Evolutionary conservation across 257 asterid species (phyloP), one percentile per base, ranked within the genome.

Genomic region (Ocimum tenuiflorum): DNA sequence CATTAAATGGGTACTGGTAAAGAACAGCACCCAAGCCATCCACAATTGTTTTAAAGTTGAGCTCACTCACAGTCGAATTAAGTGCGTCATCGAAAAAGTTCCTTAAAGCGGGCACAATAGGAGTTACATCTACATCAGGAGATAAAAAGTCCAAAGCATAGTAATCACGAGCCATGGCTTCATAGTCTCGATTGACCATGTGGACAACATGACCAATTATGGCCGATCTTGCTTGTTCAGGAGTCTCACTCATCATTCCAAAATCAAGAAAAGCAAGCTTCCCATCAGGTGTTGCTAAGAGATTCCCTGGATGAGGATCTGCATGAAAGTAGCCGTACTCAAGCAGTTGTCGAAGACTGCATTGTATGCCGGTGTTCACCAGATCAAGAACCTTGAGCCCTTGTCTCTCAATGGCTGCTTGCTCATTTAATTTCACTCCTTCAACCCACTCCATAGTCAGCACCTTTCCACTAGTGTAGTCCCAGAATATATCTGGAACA

Each of bases 191-290:
- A 77, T 94, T 94, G 75, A 94, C 99, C 88, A 94, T 77, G 89
- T 94, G 97, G 23, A 90, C 99, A 71, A 94, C 97, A 79, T 94
- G 99, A 57, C 99, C 99, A 67, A 94, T 94, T 65, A 90, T 88
- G 49, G 99, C 96, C 59, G 87, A 86, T 70, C 99, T 86, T 67
- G 99, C 99, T 74, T 80, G 88, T 78, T 94, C 97, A 46, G 99
- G 96, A 71, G 97, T 90, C 81, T 94, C 99, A 66, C 99, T 94
- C 97, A 94, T 94, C 99, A 94, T 94, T 71, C 99, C 97, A 78
- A 94, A 90, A 82, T 94, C 99, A 71, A 94, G 80, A 83, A 90
- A 94, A 62, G 99, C 99, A 71, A 94, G 99, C 80, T 88, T 94
- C 67, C 99, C 97, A 54, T 94, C 96, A 23, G 96, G 94, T 27